These are phyloP conservation scores for Colletotrichum camelliae DNA, from an alignment of 2,329 filamentous ascomycete species.

Conservation along the genomic window DNA sequence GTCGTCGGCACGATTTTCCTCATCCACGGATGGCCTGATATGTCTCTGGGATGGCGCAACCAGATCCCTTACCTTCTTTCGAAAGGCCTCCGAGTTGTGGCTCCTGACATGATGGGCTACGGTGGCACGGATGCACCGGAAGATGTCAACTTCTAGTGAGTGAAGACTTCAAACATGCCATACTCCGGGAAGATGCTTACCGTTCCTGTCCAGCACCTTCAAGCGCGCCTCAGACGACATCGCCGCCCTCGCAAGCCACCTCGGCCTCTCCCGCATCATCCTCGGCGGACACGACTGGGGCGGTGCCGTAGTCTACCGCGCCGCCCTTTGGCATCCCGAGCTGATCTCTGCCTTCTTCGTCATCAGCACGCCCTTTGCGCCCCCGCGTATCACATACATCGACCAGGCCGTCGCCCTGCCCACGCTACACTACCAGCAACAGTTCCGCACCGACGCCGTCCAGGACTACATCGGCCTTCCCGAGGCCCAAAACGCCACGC, in stretches of 20 bases:
- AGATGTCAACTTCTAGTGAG: conserved; percentile 8
- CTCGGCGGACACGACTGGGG: conserved; percentile 89
- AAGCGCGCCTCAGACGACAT: conserved; percentile 77
- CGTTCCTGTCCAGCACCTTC: conserved; percentile 62
- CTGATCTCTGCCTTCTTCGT: conserved; percentile 74
- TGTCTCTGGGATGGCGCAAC: conserved; percentile 78
- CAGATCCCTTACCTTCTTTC: conserved; percentile 75
- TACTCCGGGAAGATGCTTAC: conserved; percentile 24
- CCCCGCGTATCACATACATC: conserved; percentile 56
- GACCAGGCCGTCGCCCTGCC: conserved; percentile 64
- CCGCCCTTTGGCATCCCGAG: conserved; percentile 71
- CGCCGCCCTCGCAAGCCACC: conserved; percentile 65
- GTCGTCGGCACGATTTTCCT: conserved; percentile 46
- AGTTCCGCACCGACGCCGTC: conserved; percentile 68
- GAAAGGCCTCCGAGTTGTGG: conserved; percentile 73
- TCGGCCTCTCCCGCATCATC: conserved; percentile 59
- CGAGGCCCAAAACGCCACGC: conserved; percentile 57
- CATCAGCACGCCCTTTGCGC: conserved; percentile 73
- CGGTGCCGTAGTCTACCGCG: conserved; percentile 72
- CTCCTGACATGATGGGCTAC: conserved; percentile 81
- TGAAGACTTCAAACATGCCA: not conserved
- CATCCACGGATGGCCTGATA: conserved; percentile 75
- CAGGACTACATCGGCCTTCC: conserved; percentile 9
- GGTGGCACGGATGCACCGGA: conserved; percentile 70
- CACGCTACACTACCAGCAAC: conserved; percentile 78